Percentiles rank a stretch among this genome's conserved stretches.
phyloP scores from a whole-genome alignment of 805 yeast species.

The Spathaspora gorwiae region DNA sequence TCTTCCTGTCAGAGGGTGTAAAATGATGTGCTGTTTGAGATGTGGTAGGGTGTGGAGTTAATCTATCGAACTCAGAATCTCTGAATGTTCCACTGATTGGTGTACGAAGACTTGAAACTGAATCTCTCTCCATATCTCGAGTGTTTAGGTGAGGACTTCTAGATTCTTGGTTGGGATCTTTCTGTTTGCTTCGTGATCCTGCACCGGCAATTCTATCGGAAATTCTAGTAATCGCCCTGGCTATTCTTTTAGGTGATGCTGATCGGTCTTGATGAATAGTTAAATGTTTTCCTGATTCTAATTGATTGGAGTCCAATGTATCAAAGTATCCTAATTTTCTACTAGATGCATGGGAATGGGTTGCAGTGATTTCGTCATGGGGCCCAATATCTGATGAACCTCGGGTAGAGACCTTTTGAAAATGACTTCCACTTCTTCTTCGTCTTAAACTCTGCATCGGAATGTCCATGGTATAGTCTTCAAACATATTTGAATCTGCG shows the following conservation, averaged over 20 bases:
- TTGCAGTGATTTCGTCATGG: neutral
- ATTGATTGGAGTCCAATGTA: conserved; percentile 4
- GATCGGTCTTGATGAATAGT: conserved; percentile 6
- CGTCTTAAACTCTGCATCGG: conserved; percentile 12
- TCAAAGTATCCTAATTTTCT: neutral
- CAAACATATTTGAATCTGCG: neutral
- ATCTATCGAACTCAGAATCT: neutral
- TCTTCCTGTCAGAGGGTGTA: neutral
- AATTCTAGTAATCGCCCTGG: conserved; percentile 23
- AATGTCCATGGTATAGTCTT: conserved; percentile 13
- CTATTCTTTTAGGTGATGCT: conserved; percentile 18
- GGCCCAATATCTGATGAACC: neutral
- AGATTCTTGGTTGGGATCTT: neutral
- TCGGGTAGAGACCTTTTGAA: neutral
- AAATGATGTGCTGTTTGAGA: neutral
- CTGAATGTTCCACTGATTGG: conserved; percentile 2
- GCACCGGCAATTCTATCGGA: conserved; percentile 36
- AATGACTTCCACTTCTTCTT: neutral
- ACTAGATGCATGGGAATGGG: neutral
- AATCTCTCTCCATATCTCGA: neutral
- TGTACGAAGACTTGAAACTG: neutral
- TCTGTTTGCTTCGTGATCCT: conserved; percentile 9
- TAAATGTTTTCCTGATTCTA: conserved; percentile 15
- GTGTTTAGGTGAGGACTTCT: neutral
- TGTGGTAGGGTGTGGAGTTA: neutral